phyloP scores from a whole-genome alignment of 306 rosid species.

The apple (Malus domestica) region ASM211411v1 NC_041801.1:24193001-24193500 shows the following conservation, averaged over 20 bases:
- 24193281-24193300: no score
- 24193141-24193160: not conserved
- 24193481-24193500: no score
- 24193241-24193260: no score
- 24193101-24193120: not conserved
- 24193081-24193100: no score
- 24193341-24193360: no score
- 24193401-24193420: not conserved
- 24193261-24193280: fast-evolving
- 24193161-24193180: not conserved
- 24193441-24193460: not conserved
- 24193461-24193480: no score
- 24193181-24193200: no score
- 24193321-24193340: no score
- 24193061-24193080: not conserved
- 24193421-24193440: not conserved
- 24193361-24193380: not conserved
- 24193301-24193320: no score
- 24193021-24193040: not conserved
- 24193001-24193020: not conserved
- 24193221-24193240: no score
- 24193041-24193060: not conserved
- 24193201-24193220: no score
- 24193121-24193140: not conserved
- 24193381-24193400: not conserved